Evolutionary conservation across 2,329 filamentous ascomycete species (phyloP), one percentile per base, ranked within the genome.

Genomic region (Trichoderma koningii): DNA sequence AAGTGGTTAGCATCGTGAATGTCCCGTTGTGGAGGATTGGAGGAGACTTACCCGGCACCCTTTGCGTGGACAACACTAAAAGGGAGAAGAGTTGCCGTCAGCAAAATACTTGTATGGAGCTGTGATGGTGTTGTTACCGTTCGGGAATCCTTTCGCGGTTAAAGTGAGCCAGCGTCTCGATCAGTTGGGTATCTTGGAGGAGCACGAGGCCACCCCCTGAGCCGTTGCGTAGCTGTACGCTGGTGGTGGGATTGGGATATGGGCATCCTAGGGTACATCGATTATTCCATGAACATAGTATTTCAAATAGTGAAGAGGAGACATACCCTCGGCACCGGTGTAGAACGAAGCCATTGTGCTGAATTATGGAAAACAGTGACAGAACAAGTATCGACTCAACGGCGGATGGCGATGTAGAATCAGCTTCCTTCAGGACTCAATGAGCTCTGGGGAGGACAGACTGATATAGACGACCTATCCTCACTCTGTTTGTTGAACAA

Each of bases 41-140:
- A 41, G 30, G 10, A 17, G 34, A n/a, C 62, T 56, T 64, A 64
- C 34, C 82, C 73, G 6, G 68, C 72, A 5, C 71, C 74, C 26
- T 72, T 73, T 6, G 75, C 75, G 34, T 76, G 75, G 1, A 76
- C 75, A 15, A 62, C 59, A 53, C 59, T 62, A 19, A 41, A 41
- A 7, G 17, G 2, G 1, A 41, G 21, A 12, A 17, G 9, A 38
- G 3, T 19, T 26, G 3, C n/a, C 34, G 48, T 62, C 34, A 62
- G 48, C 15, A 15, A 3, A 21, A n/a, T n/a, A n/a, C n/a, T 45
- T 28, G 7, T 1, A 34, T 3, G 26, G 48, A 12, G 7, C 3
- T 38, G n/a, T 12, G 28, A 23, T 50, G 10, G 14, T 50, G 5
- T n/a, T 1, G 12, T 21, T 62, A 62, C 59, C 59, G 59, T 62